Percentiles rank a stretch among this genome's conserved stretches.
Conservation (phyloP, 208 protist genomes). For the Acanthamoeba castellanii region DNA sequence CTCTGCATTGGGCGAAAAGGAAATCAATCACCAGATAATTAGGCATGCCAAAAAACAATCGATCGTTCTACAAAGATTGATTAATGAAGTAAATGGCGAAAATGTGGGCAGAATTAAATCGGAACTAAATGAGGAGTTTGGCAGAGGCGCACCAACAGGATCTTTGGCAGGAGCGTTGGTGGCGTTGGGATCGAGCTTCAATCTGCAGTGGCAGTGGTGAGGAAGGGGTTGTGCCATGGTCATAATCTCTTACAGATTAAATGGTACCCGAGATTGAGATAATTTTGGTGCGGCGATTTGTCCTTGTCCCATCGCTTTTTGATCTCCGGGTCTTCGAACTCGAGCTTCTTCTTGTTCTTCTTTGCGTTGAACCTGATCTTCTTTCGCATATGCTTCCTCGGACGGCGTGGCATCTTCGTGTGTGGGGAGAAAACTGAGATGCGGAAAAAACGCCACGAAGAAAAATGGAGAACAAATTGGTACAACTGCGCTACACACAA, state of each 20-base stretch:
- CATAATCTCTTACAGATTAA: not conserved
- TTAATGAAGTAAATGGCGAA: not conserved
- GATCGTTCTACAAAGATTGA: not conserved
- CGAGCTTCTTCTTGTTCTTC: constrained; percentile 34
- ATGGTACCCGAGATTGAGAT: constrained; percentile 4
- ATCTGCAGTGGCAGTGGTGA: not conserved
- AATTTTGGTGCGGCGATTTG: constrained; percentile 43
- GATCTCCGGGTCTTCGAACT: constrained; percentile 8
- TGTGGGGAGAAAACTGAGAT: not conserved
- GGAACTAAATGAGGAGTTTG: not conserved
- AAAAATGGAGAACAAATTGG: not conserved
- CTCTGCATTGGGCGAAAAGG: not conserved
- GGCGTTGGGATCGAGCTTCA: constrained; percentile 2
- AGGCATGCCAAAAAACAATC: not conserved
- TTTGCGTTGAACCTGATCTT: constrained; percentile 1
- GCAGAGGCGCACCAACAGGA: not conserved
- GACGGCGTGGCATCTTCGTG: not conserved
- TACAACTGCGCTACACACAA: too few relatives aligned
- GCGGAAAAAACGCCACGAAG: not conserved
- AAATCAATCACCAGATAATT: not conserved
- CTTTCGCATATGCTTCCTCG: constrained; percentile 2
- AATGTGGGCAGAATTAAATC: not conserved
- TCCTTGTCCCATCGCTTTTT: constrained; percentile 26
- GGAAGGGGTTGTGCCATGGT: not conserved
- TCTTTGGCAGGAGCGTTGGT: not conserved